Evolutionary conservation across 2,329 filamentous ascomycete species (phyloP), one percentile per base, ranked within the genome.

Genomic region (Apiospora rasikravindrae): DNA sequence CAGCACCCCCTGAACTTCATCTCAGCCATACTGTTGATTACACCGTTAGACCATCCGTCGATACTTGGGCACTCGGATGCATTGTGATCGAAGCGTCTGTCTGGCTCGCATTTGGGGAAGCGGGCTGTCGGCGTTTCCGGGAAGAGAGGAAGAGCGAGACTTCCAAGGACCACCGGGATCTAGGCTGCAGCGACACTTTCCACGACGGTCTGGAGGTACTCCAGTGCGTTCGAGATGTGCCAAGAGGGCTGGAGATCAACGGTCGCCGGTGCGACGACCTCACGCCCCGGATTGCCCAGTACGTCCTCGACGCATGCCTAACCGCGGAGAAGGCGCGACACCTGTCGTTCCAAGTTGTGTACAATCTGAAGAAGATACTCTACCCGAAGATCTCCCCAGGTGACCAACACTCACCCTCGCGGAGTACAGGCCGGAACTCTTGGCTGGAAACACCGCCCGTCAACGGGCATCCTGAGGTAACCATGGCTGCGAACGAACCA

Each of bases 161-260:
- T 6, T 33, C 51, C 13, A 6, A 57, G 2, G 51, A 57, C 2
- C 26, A 57, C 2, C 14, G 14, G 8, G 4, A 4, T 8, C 6
- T 33, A 16, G 51, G 51, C 26, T 29, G 26, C 51, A 33, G 26
- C 10, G 51, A 57, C 51, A 4, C 51, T 1, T 57, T 57, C 14
- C 51, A 57, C 26, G 26, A 57, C 26, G 51, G 51, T 0, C 1
- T 2, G 51, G 7, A 8, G 8, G 24, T 29, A 4, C 51, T 57
- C 1, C 7, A 33, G 3, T 57, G 51, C 26, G 26, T 57, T 26
- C 51, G 5, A 33, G 51, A 22, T 22, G 16, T 37, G 6, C 29
- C 0, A 5, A 1, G n/a, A 8, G 10, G 14, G 16, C 11, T 61
- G 2, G 5, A 7, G 1, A 0, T 2, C 10, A 29, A 37, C 2